These are phyloP conservation scores for Solanum chmielewskii DNA, from an alignment of 257 asterid species.

Conservation along the genomic window DNA sequence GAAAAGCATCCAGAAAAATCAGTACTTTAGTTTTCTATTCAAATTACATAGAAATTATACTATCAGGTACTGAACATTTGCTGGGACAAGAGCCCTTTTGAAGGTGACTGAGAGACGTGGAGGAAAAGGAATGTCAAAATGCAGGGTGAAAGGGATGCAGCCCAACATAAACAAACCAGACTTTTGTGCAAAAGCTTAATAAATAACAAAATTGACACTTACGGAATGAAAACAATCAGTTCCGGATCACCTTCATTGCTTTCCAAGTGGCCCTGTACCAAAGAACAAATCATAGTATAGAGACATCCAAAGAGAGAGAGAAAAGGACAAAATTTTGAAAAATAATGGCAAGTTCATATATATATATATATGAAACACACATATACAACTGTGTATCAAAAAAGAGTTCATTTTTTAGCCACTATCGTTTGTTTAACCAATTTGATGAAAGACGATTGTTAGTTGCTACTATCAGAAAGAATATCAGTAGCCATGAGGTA, in stretches of 20 bases:
- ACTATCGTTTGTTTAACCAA: not conserved
- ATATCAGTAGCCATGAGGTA: not conserved
- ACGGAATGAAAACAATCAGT: constrained; percentile 93
- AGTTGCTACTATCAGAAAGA: not conserved
- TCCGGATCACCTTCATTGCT: constrained; percentile 97
- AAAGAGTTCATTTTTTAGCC: not conserved
- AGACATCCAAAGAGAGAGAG: not conserved
- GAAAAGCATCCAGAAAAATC: not conserved
- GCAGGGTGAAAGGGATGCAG: not conserved
- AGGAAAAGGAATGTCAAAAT: not conserved
- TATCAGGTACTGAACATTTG: not conserved
- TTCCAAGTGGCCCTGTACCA: constrained; percentile 75
- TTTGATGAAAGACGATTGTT: not conserved
- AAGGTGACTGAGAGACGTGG: not conserved
- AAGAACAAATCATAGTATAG: not conserved
- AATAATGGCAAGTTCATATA: not conserved
- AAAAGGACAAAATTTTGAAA: not conserved
- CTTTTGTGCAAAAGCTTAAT: not conserved
- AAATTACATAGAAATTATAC: not conserved
- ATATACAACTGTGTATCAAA: not conserved
- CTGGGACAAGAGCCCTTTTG: not conserved
- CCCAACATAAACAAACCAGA: not conserved
- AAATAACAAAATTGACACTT: constrained; percentile 19
- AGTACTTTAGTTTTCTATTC: not conserved
- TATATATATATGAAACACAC: not conserved